Conservation (phyloP, 177 flowering plant genomes). For the Telopea speciosissima region DNA sequence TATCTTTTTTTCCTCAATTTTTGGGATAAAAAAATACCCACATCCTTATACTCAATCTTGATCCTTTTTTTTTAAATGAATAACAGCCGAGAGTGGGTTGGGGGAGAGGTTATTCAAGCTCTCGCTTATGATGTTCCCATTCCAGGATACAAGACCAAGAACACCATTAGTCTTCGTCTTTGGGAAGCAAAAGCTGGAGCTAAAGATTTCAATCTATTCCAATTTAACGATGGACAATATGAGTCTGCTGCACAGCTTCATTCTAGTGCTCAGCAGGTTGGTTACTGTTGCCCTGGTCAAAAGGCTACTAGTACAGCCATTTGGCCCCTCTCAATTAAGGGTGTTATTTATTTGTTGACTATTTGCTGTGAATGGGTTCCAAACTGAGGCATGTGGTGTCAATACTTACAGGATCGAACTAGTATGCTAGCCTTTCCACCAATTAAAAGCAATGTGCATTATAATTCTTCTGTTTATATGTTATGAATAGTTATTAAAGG, state of each 20-base stretch:
- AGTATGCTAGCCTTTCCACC: neutral
- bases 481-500: neutral
- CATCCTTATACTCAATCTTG: slow-evolving; percentile 1
- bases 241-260: slow-evolving; percentile 85
- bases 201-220: slow-evolving; percentile 67
- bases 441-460: neutral
- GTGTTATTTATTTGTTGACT: neutral
- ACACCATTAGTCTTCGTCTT: slow-evolving; percentile 89
- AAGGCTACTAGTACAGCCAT: neutral
- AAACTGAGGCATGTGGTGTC: neutral
- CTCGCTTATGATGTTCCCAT: slow-evolving; percentile 97
- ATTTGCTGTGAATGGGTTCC: neutral
- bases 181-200: slow-evolving; percentile 97
- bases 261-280: slow-evolving; percentile 83
- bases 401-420: neutral
- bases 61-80: slow-evolving; percentile 9
- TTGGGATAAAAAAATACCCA: neutral
- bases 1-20: neutral
- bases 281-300: neutral
- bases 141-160: slow-evolving; percentile 96
- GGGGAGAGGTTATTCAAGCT: slow-evolving; percentile 82
- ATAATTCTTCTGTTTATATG: neutral
- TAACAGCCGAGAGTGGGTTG: slow-evolving; percentile 84
- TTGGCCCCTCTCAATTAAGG: neutral
- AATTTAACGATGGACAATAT: slow-evolving; percentile 86